These are phyloP conservation scores for Sclerotinia trifoliorum DNA, from an alignment of 2,329 filamentous ascomycete genomes.

Conservation along the genomic window DNA sequence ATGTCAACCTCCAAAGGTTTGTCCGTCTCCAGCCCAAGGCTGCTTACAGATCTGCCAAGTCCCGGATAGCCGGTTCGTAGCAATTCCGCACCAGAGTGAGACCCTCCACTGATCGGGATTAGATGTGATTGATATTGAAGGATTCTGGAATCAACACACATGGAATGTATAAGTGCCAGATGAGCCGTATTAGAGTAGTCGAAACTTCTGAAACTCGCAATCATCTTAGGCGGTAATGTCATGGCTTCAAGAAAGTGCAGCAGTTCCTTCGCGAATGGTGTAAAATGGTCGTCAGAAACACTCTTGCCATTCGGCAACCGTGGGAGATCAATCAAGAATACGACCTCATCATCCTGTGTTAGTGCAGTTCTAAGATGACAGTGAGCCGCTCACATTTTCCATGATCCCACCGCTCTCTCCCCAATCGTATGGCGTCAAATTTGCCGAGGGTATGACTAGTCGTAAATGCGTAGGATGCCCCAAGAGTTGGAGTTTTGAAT, in stretches of 20 bases:
- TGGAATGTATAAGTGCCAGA: slow-evolving; percentile 81
- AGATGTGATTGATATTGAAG: slow-evolving; percentile 1
- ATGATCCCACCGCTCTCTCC: slow-evolving; percentile 63
- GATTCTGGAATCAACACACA: slow-evolving; percentile 53
- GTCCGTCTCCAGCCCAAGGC: slow-evolving; percentile 59
- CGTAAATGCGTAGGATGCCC: slow-evolving; percentile 72
- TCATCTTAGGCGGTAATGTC: slow-evolving; percentile 59
- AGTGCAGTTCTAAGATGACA: not conserved
- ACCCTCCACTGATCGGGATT: slow-evolving; percentile 50
- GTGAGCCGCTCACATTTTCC: slow-evolving; percentile 66
- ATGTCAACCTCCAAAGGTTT: slow-evolving; percentile 67
- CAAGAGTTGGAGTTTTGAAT: slow-evolving; percentile 91
- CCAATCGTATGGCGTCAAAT: slow-evolving; percentile 82
- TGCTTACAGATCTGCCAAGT: slow-evolving; percentile 63
- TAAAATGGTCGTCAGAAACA: slow-evolving; percentile 36
- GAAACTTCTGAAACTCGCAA: slow-evolving; percentile 70
- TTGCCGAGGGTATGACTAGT: slow-evolving; percentile 83
- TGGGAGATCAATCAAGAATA: slow-evolving; percentile 63
- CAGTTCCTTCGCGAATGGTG: slow-evolving; percentile 68
- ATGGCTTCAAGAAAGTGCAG: slow-evolving; percentile 36
- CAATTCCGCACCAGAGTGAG: slow-evolving; percentile 51
- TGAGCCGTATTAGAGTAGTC: slow-evolving; percentile 73
- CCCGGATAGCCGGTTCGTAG: slow-evolving; percentile 69
- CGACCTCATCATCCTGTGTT: slow-evolving; percentile 13
- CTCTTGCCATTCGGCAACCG: slow-evolving; percentile 40